A percentile compares a stretch with the other conserved stretches of the same genome.
Conservation (phyloP, 768 basidiomycete genomes). For the Trametes maxima region DNA sequence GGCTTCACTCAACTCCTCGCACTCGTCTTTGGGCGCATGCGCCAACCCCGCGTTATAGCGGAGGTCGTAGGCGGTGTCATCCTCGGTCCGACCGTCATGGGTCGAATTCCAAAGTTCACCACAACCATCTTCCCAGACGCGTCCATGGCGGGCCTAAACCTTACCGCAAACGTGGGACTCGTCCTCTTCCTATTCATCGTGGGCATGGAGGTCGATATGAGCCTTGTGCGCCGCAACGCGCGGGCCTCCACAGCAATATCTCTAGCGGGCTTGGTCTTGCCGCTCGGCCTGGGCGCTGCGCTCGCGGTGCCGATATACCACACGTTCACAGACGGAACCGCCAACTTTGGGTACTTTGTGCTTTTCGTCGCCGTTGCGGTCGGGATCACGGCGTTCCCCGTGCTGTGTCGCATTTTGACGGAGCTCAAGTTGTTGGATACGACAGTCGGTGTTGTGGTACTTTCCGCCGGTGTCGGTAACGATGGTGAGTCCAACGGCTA, state of each 20-base stretch:
- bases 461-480: slow-evolving; percentile 80
- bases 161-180: slow-evolving; percentile 77
- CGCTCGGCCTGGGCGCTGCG: slow-evolving; percentile 81
- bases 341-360: slow-evolving; percentile 80
- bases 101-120: slow-evolving; percentile 75
- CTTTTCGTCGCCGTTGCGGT: slow-evolving; percentile 85
- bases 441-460: slow-evolving; percentile 78
- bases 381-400: slow-evolving; percentile 82
- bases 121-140: slow-evolving; percentile 38
- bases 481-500: slow-evolving; percentile 28
- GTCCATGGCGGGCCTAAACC: slow-evolving; percentile 59
- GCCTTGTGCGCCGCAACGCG: slow-evolving; percentile 65
- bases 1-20: slow-evolving; percentile 74
- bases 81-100: slow-evolving; percentile 68
- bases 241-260: slow-evolving; percentile 61
- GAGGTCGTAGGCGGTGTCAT: slow-evolving; percentile 93
- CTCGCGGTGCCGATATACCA: slow-evolving; percentile 74
- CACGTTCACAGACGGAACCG: slow-evolving; percentile 56
- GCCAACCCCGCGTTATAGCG: slow-evolving; percentile 91
- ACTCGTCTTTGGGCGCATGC: slow-evolving; percentile 63
- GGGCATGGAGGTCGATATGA: slow-evolving; percentile 81
- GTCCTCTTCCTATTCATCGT: slow-evolving; percentile 82
- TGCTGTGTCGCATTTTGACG: slow-evolving; percentile 82
- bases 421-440: slow-evolving; percentile 83
- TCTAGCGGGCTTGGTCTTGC: slow-evolving; percentile 67